Evolutionary conservation across 2,329 filamentous ascomycete genomes (phyloP).

Genomic region (Paecilomyces niveus): DNA sequence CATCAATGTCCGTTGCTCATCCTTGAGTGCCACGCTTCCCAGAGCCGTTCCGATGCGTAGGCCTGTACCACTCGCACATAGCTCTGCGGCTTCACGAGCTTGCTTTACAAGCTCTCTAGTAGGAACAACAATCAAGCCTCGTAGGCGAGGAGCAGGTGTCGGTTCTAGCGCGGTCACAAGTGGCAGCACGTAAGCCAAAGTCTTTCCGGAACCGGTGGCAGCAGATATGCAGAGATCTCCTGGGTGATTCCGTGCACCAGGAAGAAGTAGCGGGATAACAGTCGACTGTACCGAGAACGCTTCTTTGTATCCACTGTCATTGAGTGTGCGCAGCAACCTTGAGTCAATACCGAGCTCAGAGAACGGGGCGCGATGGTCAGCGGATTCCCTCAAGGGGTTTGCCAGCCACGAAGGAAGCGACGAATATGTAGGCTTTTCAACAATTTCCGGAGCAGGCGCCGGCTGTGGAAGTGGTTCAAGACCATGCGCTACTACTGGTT

Average conservation of each 20-base stretch:
- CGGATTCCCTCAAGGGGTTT: slow-evolving; percentile 62
- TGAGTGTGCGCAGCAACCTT: slow-evolving; percentile 55
- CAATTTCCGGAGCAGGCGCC: slow-evolving; percentile 48
- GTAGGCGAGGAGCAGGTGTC: slow-evolving; percentile 57
- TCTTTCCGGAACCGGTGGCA: slow-evolving; percentile 93
- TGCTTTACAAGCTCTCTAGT: slow-evolving; percentile 87
- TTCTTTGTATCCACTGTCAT: slow-evolving; percentile 60
- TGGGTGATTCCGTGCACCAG: slow-evolving; percentile 51
- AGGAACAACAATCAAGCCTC: slow-evolving; percentile 79
- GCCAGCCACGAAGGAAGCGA: slow-evolving; percentile 76
- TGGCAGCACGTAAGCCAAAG: slow-evolving; percentile 81
- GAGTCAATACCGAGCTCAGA: slow-evolving; percentile 55
- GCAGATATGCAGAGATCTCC: slow-evolving; percentile 87
- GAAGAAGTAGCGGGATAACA: slow-evolving; percentile 71
- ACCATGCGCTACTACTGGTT: slow-evolving; percentile 42
- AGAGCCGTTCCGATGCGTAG: slow-evolving; percentile 76
- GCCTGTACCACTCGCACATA: slow-evolving; percentile 63
- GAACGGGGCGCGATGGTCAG: slow-evolving; percentile 56
- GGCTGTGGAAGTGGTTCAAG: slow-evolving; percentile 76
- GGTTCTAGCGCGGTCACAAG: slow-evolving; percentile 70
- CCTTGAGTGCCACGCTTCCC: slow-evolving; percentile 67
- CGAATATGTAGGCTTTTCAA: slow-evolving; percentile 61
- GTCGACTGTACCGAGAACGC: slow-evolving; percentile 76
- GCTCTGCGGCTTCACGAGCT: slow-evolving; percentile 69
- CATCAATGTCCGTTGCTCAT: slow-evolving; percentile 57